These are phyloP conservation scores for Sextonia rubra DNA, from an alignment of 164 flowering plant species.

Conservation along the genomic window DNA sequence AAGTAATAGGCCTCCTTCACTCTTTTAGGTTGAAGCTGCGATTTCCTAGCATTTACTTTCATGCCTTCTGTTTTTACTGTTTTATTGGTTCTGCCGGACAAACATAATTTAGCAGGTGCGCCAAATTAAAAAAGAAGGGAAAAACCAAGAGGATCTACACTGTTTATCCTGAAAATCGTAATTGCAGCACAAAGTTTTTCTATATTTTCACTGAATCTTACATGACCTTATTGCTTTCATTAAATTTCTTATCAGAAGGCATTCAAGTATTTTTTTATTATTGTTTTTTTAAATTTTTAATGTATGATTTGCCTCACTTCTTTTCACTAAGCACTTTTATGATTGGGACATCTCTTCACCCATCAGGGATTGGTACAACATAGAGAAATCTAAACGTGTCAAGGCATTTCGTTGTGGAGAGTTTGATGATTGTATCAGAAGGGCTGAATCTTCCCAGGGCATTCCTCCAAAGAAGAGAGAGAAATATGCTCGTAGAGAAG, in stretches of 20 bases:
- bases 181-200: background rate
- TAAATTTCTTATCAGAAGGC: background rate
- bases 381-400: conserved; percentile 96
- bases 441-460: conserved; percentile 75
- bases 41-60: background rate
- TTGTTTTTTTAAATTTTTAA: too few relatives aligned
- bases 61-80: background rate
- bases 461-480: conserved; percentile 83
- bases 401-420: conserved; percentile 98
- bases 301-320: background rate
- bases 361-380: conserved; percentile 93
- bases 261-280: too few relatives aligned
- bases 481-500: conserved; percentile 97
- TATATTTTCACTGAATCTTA: background rate
- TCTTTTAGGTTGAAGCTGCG: too few relatives aligned
- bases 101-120: background rate
- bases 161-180: background rate
- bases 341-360: background rate
- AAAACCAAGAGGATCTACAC: background rate
- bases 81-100: background rate
- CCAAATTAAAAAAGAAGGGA: background rate
- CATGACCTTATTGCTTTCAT: background rate
- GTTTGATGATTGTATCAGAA: conserved; percentile 89
- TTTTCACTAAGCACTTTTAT: background rate
- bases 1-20: too few relatives aligned